phyloP scores from a whole-genome alignment of 2,329 filamentous ascomycete species.

The Stylonectria norvegica region DNA sequence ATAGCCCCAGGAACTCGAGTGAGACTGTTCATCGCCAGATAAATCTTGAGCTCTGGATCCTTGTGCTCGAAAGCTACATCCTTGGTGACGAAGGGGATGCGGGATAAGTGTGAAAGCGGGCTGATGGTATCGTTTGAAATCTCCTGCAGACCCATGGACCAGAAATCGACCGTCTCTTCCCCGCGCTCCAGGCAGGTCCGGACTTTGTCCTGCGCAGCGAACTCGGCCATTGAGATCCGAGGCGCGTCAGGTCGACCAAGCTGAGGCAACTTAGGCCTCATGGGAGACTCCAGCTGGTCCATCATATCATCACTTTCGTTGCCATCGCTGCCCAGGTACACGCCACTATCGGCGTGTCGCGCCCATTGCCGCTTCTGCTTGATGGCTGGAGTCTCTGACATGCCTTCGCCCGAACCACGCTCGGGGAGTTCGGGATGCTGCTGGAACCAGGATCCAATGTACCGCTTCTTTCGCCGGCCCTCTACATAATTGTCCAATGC shows the following conservation, averaged over 20 bases:
- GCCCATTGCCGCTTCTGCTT: slow-evolving; percentile 51
- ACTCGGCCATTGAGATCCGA: slow-evolving; percentile 40
- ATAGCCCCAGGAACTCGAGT: slow-evolving; percentile 55
- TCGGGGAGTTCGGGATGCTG: slow-evolving; percentile 53
- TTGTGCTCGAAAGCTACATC: slow-evolving; percentile 58
- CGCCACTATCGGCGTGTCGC: slow-evolving; percentile 64
- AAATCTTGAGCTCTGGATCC: slow-evolving; percentile 59
- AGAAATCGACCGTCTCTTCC: slow-evolving; percentile 58
- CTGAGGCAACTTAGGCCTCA: slow-evolving; percentile 37
- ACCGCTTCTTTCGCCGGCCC: slow-evolving; percentile 57
- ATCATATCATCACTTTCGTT: slow-evolving; percentile 43
- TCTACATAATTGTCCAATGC: slow-evolving; percentile 62
- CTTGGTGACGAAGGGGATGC: slow-evolving; percentile 51
- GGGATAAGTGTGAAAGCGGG: slow-evolving; percentile 53
- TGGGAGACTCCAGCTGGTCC: slow-evolving; percentile 31
- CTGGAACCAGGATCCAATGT: slow-evolving; percentile 66
- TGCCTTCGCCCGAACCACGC: slow-evolving; percentile 42
- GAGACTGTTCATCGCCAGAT: slow-evolving; percentile 58
- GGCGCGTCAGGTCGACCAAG: slow-evolving; percentile 31
- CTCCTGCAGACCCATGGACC: slow-evolving; percentile 50
- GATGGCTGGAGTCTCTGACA: slow-evolving; percentile 30
- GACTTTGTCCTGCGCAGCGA: slow-evolving; percentile 44
- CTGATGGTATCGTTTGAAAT: slow-evolving; percentile 56
- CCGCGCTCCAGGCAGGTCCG: slow-evolving; percentile 55
- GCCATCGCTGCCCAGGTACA: slow-evolving; percentile 64